Base-by-base conservation (phyloP, 1,284 basidiomycete species). In the Cerioporus squamosus region DNA sequence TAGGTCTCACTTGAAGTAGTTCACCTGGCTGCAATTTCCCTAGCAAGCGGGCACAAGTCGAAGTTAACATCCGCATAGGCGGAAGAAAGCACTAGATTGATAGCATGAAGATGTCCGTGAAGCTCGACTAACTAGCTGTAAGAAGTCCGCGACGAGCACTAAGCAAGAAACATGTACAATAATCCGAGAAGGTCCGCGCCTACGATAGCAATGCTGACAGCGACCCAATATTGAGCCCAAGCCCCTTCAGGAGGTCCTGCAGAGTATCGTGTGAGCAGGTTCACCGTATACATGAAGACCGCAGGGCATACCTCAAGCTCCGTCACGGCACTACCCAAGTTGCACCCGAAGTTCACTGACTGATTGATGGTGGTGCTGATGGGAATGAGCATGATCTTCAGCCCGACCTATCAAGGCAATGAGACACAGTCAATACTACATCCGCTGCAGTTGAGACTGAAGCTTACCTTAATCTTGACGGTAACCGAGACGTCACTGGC, bases 291-390 rank as follows among this genome's bases (percentile, higher is more conserved):
- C 3, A 2, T 14, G 24, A 36, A 22, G 23, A 39, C 46, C 12
- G 6, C 9, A 22, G 29, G 14, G 61, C 72, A 26, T 52, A 76
- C 83, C 68, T 72, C 50, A 15, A 85, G 64, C 31, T 78, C 73
- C 24, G 53, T 52, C 6, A 45, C 24, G 3, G 51, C 51, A 5
- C 70, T 53, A 23, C 72, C 68, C 44, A 88, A 61, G 2, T 93
- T 93, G 68, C 93, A 95, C 22, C 74, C 68, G 67, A 95, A 91
- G 44, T 74, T 84, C 51, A 90, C 82, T 6, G 77, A 77, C 65
- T 87, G 88, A 55, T 80, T 85, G 67, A 95, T 80, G 0, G 83
- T 82, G 2, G 91, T 92, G 14, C 84, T 83, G 51, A 95, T 79
- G 0, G 85, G 86, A 40, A 93, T 77, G 58, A 88, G 77, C 15